Evolutionary conservation across 345 rosid genomes (phyloP).

Genomic region (Ailanthus altissimus): DNA sequence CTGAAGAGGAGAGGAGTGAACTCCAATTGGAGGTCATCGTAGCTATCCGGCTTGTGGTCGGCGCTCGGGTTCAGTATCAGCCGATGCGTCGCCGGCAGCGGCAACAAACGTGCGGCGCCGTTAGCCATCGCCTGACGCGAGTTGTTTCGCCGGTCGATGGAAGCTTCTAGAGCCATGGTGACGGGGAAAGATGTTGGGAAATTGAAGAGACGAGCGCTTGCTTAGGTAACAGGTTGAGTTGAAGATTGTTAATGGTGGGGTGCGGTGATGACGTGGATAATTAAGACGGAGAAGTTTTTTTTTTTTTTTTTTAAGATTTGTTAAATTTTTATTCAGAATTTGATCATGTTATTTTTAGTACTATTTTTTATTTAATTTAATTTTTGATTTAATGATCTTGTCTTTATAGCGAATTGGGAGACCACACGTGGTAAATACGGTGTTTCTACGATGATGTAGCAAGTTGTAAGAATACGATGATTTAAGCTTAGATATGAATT

Average conservation of each 20-base stretch:
- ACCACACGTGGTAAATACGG: too few relatives aligned
- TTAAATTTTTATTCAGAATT: not conserved
- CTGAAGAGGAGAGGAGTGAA: conserved; percentile 71
- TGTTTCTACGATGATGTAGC: too few relatives aligned
- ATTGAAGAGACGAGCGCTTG: not conserved
- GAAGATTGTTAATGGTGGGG: not conserved
- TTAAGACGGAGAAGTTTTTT: not conserved
- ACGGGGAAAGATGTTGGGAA: not conserved
- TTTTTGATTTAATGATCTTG: too few relatives aligned
- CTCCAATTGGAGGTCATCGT: conserved; percentile 71
- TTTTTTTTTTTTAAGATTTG: not conserved
- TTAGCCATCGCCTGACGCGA: conserved; percentile 28
- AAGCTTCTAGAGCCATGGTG: conserved; percentile 39
- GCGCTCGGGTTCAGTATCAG: conserved; percentile 57
- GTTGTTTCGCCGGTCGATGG: conserved; percentile 20
- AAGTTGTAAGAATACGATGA: too few relatives aligned
- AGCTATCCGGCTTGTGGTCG: conserved; percentile 75
- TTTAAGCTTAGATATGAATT: too few relatives aligned
- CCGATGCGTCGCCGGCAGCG: conserved; percentile 39
- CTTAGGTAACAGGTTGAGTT: too few relatives aligned
- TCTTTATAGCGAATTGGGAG: too few relatives aligned
- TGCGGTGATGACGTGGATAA: not conserved
- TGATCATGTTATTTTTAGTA: not conserved
- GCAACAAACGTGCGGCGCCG: conserved; percentile 32
- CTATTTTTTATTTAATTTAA: too few relatives aligned